Evolutionary conservation across 1,284 basidiomycete genomes (phyloP), one percentile per base, ranked within the genome.

Genomic region (Moesziomyces sp.): DNA sequence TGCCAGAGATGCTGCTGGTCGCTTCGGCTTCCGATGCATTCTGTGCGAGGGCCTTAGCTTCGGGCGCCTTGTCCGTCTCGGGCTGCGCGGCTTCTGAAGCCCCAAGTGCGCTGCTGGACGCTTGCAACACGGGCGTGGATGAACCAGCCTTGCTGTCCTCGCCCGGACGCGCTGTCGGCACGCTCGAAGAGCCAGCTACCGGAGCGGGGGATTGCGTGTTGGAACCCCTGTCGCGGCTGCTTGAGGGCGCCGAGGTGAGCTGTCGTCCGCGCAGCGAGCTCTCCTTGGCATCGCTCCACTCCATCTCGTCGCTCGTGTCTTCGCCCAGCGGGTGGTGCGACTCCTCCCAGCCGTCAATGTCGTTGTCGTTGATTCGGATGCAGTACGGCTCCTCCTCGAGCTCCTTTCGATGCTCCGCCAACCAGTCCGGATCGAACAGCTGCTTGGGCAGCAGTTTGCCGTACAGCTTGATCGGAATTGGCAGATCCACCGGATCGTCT

Each of bases 291-390:
- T 74, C 72, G 50, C 72, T 74, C 72, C 72, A 74, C 51, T 76
- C 74, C 70, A 76, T 70, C 62, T 76, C 74, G 42, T 76, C 74
- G 46, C 65, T 68, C 24, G 74, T 76, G 46, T 76, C 72, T 52
- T 77, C 76, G 11, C 62, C 68, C 42, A 77, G 44, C 19, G 72
- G 65, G 52, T 77, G 71, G 48, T 72, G 64, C 16, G 18, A 33
- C 46, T 77, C 72, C 13, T 68, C 59, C 76, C 76, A 77, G 9
- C 72, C 76, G 1, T 69, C 72, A 23, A 77, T 62, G 4, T 68
- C 67, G 9, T 53, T 52, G 13, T 77, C 76, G 47, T 72, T 68
- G 52, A 77, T 71, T 23, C 61, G 47, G 18, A 77, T 65, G 54
- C 66, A 71, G 51, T 75, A 77, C 21, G 76, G 76, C 35, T 74